Conservation (phyloP, 1,284 basidiomycete species). For the Apiotrichum porosum region DNA sequence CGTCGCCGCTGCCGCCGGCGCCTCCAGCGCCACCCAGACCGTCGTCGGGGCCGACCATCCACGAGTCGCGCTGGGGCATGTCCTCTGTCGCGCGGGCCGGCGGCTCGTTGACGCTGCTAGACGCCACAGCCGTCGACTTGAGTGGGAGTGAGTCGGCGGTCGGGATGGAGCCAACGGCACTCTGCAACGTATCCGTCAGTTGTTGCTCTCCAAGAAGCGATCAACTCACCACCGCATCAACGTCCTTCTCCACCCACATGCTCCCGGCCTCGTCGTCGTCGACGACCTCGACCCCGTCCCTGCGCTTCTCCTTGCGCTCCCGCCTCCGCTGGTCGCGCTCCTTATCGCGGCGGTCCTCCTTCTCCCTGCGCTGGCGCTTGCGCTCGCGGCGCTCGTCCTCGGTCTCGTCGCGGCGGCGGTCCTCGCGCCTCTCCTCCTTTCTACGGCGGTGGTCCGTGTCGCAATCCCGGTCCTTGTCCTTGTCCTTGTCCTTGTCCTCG, state of each 20-base stretch:
- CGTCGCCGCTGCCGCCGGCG: background rate
- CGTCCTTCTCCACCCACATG: conserved; percentile 83
- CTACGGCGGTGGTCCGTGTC: background rate
- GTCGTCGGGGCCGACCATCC: conserved; percentile 70
- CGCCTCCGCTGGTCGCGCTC: conserved; percentile 14
- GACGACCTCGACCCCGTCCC: conserved; percentile 51
- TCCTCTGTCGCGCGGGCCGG: conserved; percentile 9
- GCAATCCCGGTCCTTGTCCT: conserved; percentile 61
- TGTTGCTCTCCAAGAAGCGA: background rate
- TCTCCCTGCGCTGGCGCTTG: conserved; percentile 2
- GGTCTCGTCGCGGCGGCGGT: conserved; percentile 1
- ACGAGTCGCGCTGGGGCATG: conserved; percentile 64
- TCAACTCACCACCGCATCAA: conserved; percentile 45
- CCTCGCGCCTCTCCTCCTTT: conserved; percentile 1
- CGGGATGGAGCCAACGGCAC: conserved; percentile 55
- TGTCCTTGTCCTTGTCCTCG: conserved; percentile 29
- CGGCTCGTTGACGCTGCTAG: conserved; percentile 2
- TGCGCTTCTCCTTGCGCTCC: conserved; percentile 26
- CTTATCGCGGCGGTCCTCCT: conserved; percentile 2
- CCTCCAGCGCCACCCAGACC: background rate
- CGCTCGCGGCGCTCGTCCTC: conserved; percentile 1
- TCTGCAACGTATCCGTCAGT: conserved; percentile 8
- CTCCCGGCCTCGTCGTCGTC: conserved; percentile 66
- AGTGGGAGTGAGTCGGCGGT: conserved; percentile 67
- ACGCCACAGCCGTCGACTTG: conserved; percentile 50